A percentile compares a stretch with the other conserved stretches of the same genome.
phyloP scores from a whole-genome alignment of 139 green algal species.

The Chlamydomonas sphaeroides region DNA sequence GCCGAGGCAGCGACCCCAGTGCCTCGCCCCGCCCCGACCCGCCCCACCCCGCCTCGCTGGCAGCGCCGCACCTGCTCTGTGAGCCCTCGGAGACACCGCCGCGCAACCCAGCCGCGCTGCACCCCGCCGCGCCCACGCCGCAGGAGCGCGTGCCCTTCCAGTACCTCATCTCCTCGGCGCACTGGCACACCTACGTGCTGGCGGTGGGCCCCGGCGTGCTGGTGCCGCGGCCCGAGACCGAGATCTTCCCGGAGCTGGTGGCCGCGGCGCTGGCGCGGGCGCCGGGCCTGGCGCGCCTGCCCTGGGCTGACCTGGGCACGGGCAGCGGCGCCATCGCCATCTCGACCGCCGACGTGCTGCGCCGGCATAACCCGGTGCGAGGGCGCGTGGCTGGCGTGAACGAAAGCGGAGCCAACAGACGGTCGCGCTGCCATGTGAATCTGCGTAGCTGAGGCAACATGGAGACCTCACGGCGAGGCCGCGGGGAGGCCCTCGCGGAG shows the following conservation, averaged over 20 bases:
- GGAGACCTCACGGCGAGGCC: too few relatives aligned
- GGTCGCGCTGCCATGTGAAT: too few relatives aligned
- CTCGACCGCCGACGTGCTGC: conserved; percentile 69
- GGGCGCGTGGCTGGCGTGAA: too few relatives aligned
- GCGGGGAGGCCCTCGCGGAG: too few relatives aligned
- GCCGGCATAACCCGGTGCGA: conserved; percentile 39
- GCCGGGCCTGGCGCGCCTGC: conserved; percentile 41
- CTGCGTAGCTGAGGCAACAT: too few relatives aligned
- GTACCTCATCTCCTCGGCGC: conserved; percentile 84
- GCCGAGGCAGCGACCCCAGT: too few relatives aligned
- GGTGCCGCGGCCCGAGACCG: conserved; percentile 93
- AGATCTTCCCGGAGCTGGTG: conserved; percentile 79
- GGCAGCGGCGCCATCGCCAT: conserved; percentile 91
- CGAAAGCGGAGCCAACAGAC: too few relatives aligned
- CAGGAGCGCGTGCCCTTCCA: conserved; percentile 62
- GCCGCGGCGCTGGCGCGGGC: not conserved
- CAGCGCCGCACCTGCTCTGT: too few relatives aligned
- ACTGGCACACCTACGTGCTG: conserved; percentile 89
- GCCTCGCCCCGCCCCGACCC: too few relatives aligned
- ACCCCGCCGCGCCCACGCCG: not conserved
- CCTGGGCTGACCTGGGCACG: conserved; percentile 92
- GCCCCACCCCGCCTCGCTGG: too few relatives aligned
- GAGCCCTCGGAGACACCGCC: too few relatives aligned
- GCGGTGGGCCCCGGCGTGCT: conserved; percentile 86
- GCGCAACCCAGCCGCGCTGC: too few relatives aligned